Evolutionary conservation across 1,139 yeast species (phyloP), one percentile per base, ranked within the genome.

Genomic region (Candida neerlandica): DNA sequence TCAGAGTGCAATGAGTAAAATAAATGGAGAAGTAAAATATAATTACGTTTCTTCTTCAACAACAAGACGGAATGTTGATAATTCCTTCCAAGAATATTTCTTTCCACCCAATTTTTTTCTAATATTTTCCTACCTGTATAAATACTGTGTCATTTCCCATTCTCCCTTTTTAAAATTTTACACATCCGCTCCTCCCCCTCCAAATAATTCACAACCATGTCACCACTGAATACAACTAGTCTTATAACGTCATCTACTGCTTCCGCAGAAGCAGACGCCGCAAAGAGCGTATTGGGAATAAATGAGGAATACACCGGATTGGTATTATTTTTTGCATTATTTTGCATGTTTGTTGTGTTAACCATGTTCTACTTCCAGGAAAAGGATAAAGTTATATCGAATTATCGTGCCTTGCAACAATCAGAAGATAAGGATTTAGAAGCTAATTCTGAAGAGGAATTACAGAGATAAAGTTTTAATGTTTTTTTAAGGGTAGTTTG

Each of bases 291-390:
- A 14, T 19, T 37, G 14, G 41, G 41, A 12, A 33, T 42, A 42
- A 42, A 44, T 33, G 35, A 50, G 43, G 53, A 51, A 30, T 50
- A 44, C 14, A 37, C 46, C 12, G 53, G 55, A n/a, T 26, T 51
- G 19, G 35, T 52, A 4, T 15, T 52, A 27, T 46, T 52, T 14
- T 47, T 48, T 23, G 41, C 46, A 5, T 40, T 48, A 27, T 43
- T 39, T 12, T 43, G 48, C 21, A n/a, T 52, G 30, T 45, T 50
- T 32, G 29, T 48, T 11, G 16, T 52, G 35, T 15, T 50, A 15
- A 18, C 46, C 4, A 23, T 43, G 6, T 49, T 46, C 18, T 45
- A 43, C 6, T 51, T 41, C 37, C 45, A 46, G 35, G 53, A 50
- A 4, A 43, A 21, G 29, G 26, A 46, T 21, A 43, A 42, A n/a